Evolutionary conservation across 805 yeast genomes (phyloP), one percentile per base, ranked within the genome.

Genomic region (Myxozyma geophila): DNA sequence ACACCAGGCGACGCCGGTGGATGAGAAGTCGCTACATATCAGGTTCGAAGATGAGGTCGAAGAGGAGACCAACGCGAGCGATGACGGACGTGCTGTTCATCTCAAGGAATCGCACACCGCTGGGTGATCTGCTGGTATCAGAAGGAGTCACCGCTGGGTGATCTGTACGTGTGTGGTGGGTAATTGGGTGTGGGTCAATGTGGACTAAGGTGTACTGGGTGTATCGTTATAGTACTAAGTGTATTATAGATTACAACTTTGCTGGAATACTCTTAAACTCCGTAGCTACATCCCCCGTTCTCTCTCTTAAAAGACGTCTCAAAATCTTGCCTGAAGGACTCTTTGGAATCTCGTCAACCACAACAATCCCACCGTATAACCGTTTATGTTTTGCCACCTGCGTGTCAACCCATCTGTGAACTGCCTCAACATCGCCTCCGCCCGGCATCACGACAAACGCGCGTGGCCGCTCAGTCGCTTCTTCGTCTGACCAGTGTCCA

Each of bases 251-350:
- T 28, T 43, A 58, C 48, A 58, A 28, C 35, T 58, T 58, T 23
- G 61, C 44, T 2, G 37, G n/a, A 19, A 36, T 41, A 13, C 17
- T 41, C 54, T 12, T 50, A 39, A 40, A 39, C 17, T 7, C 47
- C 4, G 48, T 56, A n/a, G 41, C 59, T 23, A 36, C 19, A 47
- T 49, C 60, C 3, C 52, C 58, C 46, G 41, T 54, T 5, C 66
- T 61, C n/a, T 55, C 59, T 40, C 36, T 49, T 43, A 63, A 41
- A 15, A 60, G 84, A 81, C 97, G 86, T 82, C 98, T 86, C 87
- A 91, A 88, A 71, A 92, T 91, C 82, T 92, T 92, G 70, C 98
- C 98, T 3, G 96, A 88, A 79, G 97, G 86, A 35, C 96, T 90
- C 83, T 92, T 92, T 76, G 98, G 98, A 74, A 92, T 83, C 73